Conservation (phyloP, 257 asterid species). For the Hygrophila difformis region DNA sequence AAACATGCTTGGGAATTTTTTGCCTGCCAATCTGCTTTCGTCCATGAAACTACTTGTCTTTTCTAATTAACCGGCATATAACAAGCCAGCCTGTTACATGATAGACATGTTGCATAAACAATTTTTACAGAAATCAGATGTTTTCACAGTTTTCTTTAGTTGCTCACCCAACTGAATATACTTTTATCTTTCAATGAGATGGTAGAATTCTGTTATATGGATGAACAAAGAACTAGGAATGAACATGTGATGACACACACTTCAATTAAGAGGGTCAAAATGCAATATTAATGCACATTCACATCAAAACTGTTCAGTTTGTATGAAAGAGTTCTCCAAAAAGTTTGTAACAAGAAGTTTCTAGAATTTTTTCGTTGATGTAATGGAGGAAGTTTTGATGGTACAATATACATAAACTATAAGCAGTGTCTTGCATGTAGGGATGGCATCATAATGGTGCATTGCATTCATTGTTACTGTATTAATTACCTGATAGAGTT, state of each 20-base stretch:
- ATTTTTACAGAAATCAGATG: neutral
- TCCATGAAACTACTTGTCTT: neutral
- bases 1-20: neutral
- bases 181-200: neutral
- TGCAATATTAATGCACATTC: neutral
- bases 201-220: conserved; percentile 1
- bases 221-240: neutral
- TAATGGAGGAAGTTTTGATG: neutral
- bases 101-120: neutral
- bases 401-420: neutral
- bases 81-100: neutral
- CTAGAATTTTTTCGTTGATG: neutral
- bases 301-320: neutral
- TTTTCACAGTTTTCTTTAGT: neutral
- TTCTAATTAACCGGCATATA: neutral
- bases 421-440: neutral
- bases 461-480: neutral
- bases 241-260: neutral
- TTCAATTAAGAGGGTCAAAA: neutral
- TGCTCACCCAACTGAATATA: too few species aligned
- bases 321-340: neutral
- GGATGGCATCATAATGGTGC: neutral
- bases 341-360: conserved; percentile 7
- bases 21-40: neutral
- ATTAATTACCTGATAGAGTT: conserved; percentile 14